phyloP scores from a whole-genome alignment of 1,284 basidiomycete genomes.

The Tilletia caries region DNA sequence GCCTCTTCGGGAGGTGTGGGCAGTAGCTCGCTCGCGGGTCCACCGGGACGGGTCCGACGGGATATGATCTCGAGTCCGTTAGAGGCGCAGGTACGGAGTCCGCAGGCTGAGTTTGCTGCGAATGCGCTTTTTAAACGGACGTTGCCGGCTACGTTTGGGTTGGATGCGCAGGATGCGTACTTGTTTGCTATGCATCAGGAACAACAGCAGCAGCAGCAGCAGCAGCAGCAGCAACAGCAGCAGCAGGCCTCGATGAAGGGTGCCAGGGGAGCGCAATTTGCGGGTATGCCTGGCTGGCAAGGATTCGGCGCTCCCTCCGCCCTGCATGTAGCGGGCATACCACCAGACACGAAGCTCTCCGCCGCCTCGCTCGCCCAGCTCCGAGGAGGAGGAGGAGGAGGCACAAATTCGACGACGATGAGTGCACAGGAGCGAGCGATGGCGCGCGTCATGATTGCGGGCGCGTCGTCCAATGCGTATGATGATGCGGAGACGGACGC shows the following conservation, averaged over 20 bases:
- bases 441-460: conserved; percentile 3
- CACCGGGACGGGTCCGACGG: conserved; percentile 55
- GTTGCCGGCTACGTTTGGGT: conserved; percentile 7
- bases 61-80: conserved; percentile 53
- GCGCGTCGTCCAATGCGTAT: not conserved
- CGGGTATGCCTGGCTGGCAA: conserved; percentile 11
- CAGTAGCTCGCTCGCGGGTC: not conserved
- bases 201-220: conserved; percentile 2
- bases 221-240: not conserved
- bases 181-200: conserved; percentile 4
- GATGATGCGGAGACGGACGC: conserved; percentile 5
- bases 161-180: conserved; percentile 9
- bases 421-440: conserved; percentile 13
- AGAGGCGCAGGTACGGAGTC: conserved; percentile 45
- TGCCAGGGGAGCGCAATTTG: not conserved
- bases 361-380: conserved; percentile 4
- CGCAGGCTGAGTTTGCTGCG: conserved; percentile 45
- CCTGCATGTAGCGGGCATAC: not conserved
- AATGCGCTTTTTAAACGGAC: conserved; percentile 37
- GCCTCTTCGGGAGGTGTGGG: not conserved
- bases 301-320: not conserved
- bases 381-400: not conserved
- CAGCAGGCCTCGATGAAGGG: not conserved
- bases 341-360: not conserved
- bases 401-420: too few relatives aligned